Conservation (phyloP, 371 early-diverging fungal species). For the Aphelidium insulamus region DNA sequence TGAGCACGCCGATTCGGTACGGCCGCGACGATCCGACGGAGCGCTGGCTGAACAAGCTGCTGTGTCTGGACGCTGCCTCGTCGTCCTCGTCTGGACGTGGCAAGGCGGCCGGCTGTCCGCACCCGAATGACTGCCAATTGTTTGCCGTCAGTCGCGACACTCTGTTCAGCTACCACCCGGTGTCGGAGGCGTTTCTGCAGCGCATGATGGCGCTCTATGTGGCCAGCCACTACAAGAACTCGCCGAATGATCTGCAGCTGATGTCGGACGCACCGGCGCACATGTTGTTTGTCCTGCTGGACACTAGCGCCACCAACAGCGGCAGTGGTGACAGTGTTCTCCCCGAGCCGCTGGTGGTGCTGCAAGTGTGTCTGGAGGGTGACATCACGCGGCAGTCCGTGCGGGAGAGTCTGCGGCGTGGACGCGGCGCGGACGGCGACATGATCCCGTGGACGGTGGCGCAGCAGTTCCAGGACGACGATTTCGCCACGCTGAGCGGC, state of each 20-base stretch:
- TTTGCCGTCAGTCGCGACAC: constrained; percentile 91
- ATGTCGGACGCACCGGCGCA: constrained; percentile 97
- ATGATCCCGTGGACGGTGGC: constrained; percentile 95
- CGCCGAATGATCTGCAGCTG: constrained; percentile 95
- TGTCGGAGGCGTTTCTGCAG: constrained; percentile 87
- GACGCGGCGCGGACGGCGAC: constrained; percentile 79
- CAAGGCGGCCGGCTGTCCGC: constrained; percentile 70
- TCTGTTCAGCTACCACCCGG: constrained; percentile 85
- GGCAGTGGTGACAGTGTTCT: constrained; percentile 30
- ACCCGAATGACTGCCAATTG: constrained; percentile 82
- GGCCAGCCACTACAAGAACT: constrained; percentile 98
- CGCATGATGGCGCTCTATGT: constrained; percentile 93
- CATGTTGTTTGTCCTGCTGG: constrained; percentile 87
- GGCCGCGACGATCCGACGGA: constrained; percentile 81
- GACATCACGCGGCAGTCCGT: constrained; percentile 69
- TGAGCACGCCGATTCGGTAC: constrained; percentile 94
- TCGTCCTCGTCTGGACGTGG: too few species aligned
- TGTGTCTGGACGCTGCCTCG: constrained; percentile 76
- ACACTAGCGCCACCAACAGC: constrained; percentile 55
- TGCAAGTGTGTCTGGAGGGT: constrained; percentile 86
- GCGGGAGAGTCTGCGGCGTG: constrained; percentile 55
- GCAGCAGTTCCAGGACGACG: constrained; percentile 91
- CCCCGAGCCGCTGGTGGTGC: constrained; percentile 84
- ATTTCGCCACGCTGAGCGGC: constrained; percentile 81
- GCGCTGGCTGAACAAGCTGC: constrained; percentile 82